Conservation (phyloP, 768 basidiomycete species). For the Leucosporidium scottii region DNA sequence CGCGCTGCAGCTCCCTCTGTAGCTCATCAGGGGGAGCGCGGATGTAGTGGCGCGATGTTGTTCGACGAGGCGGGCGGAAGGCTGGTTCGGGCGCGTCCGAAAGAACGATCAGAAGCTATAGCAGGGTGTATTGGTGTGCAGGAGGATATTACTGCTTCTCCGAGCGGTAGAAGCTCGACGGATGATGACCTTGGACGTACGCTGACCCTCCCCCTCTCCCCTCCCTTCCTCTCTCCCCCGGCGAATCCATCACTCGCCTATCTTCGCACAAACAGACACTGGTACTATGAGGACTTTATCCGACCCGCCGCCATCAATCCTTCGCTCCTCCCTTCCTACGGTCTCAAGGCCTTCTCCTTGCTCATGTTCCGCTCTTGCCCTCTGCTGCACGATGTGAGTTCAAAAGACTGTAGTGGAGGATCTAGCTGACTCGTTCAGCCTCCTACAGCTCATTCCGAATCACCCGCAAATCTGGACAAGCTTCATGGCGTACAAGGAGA, state of each 20-base stretch:
- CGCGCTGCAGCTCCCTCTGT: no score
- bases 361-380: constrained; percentile 31
- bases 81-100: no score
- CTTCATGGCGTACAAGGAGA: constrained; percentile 93
- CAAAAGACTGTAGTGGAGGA: not conserved
- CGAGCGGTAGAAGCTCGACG: no score
- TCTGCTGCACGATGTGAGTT: constrained; percentile 23
- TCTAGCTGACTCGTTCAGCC: not conserved
- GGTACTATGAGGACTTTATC: constrained; percentile 99
- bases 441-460: constrained; percentile 18
- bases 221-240: no score
- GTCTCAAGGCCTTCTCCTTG: constrained; percentile 83
- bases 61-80: no score
- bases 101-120: no score
- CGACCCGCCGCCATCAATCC: constrained; percentile 62
- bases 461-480: constrained; percentile 39
- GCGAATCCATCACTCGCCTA: not conserved
- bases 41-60: no score
- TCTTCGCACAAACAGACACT: constrained; percentile 61
- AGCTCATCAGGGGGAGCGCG: no score
- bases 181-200: no score
- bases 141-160: no score
- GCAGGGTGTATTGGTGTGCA: no score
- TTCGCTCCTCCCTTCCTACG: constrained; percentile 73
- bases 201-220: not conserved